A percentile compares a stretch with the other conserved stretches of the same genome.
Evolutionary conservation across 1,284 basidiomycete genomes (phyloP).

Genomic region (Schizophyllum commune): DNA sequence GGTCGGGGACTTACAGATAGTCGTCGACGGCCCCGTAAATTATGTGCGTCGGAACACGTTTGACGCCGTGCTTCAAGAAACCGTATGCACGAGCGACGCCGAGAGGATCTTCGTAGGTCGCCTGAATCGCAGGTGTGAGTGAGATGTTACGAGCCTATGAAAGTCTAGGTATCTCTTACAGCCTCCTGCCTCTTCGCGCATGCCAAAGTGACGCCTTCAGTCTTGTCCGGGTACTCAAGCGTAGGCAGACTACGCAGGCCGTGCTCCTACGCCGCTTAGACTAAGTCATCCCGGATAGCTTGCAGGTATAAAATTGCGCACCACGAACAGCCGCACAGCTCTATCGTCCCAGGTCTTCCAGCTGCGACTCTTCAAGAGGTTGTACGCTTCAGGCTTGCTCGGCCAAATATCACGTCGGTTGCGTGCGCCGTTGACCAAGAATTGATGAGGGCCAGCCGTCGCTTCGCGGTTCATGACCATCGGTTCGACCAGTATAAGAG

Average conservation of each 20-base stretch:
- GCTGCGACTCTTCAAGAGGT: slow-evolving; percentile 26
- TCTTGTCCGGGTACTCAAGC: slow-evolving; percentile 34
- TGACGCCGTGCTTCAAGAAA: slow-evolving; percentile 27
- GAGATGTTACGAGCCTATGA: no score
- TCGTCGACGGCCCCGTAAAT: slow-evolving; percentile 42
- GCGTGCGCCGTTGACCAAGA: slow-evolving; percentile 24
- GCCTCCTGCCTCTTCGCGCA: slow-evolving; percentile 40
- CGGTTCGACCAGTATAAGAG: slow-evolving; percentile 36
- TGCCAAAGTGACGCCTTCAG: slow-evolving; percentile 41
- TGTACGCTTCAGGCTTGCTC: slow-evolving; percentile 37
- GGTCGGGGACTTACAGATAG: slow-evolving; percentile 27
- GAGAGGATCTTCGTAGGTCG: slow-evolving; percentile 34
- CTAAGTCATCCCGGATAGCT: no score
- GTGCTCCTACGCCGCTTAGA: slow-evolving; percentile 31
- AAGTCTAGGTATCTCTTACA: no score
- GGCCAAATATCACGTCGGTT: slow-evolving; percentile 44
- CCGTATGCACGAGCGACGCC: slow-evolving; percentile 29
- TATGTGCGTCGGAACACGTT: slow-evolving; percentile 36
- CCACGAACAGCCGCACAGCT: slow-evolving; percentile 30
- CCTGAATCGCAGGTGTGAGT: slow-evolving; percentile 24
- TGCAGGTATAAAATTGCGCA: no score
- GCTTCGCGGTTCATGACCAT: slow-evolving; percentile 28
- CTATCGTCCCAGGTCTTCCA: slow-evolving; percentile 45
- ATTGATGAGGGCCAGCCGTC: slow-evolving; percentile 4
- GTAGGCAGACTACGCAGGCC: slow-evolving; percentile 40